Evolutionary conservation across 768 basidiomycete genomes (phyloP).

Genomic region (Collybia mongolica): DNA sequence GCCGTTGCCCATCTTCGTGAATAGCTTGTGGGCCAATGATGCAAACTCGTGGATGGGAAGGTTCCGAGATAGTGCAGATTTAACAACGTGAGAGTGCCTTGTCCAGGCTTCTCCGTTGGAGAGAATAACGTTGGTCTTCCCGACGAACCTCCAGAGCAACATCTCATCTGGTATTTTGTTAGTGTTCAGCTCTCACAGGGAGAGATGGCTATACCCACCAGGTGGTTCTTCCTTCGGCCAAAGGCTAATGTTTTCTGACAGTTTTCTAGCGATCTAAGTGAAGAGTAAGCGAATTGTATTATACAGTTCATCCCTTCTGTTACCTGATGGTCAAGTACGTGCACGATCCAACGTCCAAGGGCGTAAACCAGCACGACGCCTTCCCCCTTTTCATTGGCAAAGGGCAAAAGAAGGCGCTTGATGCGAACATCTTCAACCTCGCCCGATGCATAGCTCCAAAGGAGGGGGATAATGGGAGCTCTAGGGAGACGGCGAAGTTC

Average conservation of each 20-base stretch:
- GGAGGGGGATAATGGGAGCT: background rate
- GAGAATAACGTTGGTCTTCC: conserved; percentile 22
- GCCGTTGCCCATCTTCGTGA: conserved; percentile 14
- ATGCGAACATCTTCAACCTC: background rate
- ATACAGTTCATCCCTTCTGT: background rate
- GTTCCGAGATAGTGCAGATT: conserved; percentile 15
- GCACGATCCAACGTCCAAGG: conserved; percentile 27
- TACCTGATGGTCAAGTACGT: conserved; percentile 27
- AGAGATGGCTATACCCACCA: background rate
- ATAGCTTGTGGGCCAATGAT: conserved; percentile 17
- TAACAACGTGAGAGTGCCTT: conserved; percentile 20
- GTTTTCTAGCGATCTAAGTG: conserved; percentile 5
- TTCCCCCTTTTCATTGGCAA: conserved; percentile 15
- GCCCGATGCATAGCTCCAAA: background rate
- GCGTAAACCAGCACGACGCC: conserved; percentile 24
- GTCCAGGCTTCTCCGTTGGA: conserved; percentile 24
- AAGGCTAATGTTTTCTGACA: conserved; percentile 3
- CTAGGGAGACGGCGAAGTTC: background rate
- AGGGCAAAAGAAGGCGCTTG: conserved; percentile 8
- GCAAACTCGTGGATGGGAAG: conserved; percentile 21
- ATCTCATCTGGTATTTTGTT: conserved; percentile 9
- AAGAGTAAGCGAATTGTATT: background rate
- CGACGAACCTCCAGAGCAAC: conserved; percentile 25
- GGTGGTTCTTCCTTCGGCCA: conserved; percentile 1
- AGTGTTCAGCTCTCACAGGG: background rate